Percentiles rank a stretch among this genome's conserved stretches.
Evolutionary conservation across 176 grass and related monocot genomes (phyloP).

Genomic region (Eleusine indica): DNA sequence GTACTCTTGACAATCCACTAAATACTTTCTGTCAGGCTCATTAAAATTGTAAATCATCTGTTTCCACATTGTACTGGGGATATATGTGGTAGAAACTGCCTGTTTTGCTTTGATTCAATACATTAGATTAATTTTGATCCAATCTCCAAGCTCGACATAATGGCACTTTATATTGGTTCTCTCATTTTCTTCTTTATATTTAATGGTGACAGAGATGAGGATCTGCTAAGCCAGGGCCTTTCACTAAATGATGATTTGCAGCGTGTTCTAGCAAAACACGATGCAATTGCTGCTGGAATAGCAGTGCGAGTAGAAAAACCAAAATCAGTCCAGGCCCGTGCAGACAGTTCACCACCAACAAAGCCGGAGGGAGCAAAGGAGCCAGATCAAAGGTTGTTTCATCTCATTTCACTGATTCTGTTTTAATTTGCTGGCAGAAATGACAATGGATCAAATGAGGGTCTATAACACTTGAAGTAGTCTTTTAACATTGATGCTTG

Average conservation of each 20-base stretch:
- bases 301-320: constrained; percentile 60
- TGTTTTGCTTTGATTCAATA: constrained; percentile 4
- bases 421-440: background rate
- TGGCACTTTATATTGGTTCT: constrained; percentile 15
- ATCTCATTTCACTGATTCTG: constrained; percentile 17
- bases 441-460: background rate
- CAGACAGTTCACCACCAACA: constrained; percentile 39
- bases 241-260: constrained; percentile 95
- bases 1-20: constrained; percentile 11
- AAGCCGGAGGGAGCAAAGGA: constrained; percentile 47
- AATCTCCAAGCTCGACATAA: background rate
- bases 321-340: constrained; percentile 47
- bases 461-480: constrained; percentile 9
- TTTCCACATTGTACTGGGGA: background rate
- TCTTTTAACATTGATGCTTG: background rate
- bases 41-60: background rate
- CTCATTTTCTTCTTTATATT: constrained; percentile 42
- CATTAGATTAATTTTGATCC: constrained; percentile 27
- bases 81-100: background rate
- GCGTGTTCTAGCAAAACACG: constrained; percentile 82
- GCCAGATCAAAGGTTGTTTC: constrained; percentile 51
- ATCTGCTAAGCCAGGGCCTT: constrained; percentile 80
- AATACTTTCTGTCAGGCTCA: constrained; percentile 1
- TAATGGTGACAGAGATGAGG: constrained; percentile 71
- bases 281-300: constrained; percentile 87